Evolutionary conservation across 805 yeast species (phyloP), one percentile per base, ranked within the genome.

Genomic region (Cyberlindnera sargentensis): DNA sequence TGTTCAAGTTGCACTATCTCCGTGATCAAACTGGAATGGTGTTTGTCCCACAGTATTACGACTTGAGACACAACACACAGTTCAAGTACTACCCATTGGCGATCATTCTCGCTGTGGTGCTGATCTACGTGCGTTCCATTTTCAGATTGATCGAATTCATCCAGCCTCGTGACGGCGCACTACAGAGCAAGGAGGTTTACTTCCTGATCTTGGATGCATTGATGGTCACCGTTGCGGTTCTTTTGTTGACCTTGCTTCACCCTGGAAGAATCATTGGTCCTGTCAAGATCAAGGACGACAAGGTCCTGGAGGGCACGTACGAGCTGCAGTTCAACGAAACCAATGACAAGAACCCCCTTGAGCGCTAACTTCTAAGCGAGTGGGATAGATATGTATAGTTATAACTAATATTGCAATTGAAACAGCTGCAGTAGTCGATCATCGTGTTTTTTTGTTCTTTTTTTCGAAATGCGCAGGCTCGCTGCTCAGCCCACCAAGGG

Each of bases 121-220:
- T 78, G 36, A 70, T 87, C 25, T 80, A 75, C 48, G 66, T 76
- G 28, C 73, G 96, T 56, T 83, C 90, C 50, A 66, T 80, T 35
- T 87, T 84, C 63, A 74, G 95, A 57, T 71, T 85, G 29, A 71
- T 76, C 33, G 96, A 88, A 62, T 67, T 88, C 45, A 62, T 79
- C 3, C 78, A 80, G 55, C 91, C 90, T 10, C 85, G 90, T 83
- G 46, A 56, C 6, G 91, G 95, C 1, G 67, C 61, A 44, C 65
- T 88, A 51, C 82, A 84, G 41, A 68, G 72, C 3, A 76, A 74
- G 41, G 89, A 83, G 57, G 63, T 67, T 34, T 80, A 75, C 53
- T 75, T 82, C 53, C 65, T 82, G 58, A 67, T 75, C n/a, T 60
- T 82, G 25, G 90, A 83, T 52, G 80, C 80, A 2, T 56, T 83